These are phyloP conservation scores for Salix purpurea DNA, from an alignment of 345 rosid genomes.

Conservation along the genomic window DNA sequence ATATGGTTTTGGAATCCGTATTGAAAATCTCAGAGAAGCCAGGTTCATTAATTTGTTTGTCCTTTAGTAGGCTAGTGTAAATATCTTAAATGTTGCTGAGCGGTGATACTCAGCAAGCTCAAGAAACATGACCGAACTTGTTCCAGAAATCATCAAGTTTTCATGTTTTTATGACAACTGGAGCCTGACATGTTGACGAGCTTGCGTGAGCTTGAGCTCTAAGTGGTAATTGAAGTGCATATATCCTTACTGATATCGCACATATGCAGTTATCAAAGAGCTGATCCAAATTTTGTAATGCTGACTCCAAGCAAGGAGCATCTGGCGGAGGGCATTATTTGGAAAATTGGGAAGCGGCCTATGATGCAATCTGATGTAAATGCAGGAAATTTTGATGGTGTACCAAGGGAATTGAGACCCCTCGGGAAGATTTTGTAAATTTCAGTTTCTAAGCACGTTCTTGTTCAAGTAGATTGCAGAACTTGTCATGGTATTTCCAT, in stretches of 20 bases:
- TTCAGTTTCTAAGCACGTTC: not conserved
- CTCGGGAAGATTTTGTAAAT: constrained; percentile 52
- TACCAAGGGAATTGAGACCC: constrained; percentile 76
- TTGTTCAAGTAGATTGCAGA: not conserved
- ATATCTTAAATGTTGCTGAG: not conserved
- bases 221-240: not conserved
- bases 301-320: constrained; percentile 89
- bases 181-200: not conserved
- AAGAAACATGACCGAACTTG: not conserved
- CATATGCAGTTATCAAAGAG: constrained; percentile 79
- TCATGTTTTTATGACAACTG: not conserved
- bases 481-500: no score
- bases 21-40: constrained; percentile 78
- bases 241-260: not conserved
- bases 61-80: not conserved
- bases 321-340: constrained; percentile 67
- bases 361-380: constrained; percentile 70
- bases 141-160: not conserved
- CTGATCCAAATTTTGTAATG: constrained; percentile 84
- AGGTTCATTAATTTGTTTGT: constrained; percentile 38
- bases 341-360: constrained; percentile 69
- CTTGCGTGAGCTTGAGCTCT: not conserved
- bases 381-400: constrained; percentile 54
- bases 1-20: constrained; percentile 72
- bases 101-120: not conserved